These are phyloP conservation scores for Ophiostoma tasmaniense DNA, from an alignment of 2,329 filamentous ascomycete species.

Conservation along the genomic window DNA sequence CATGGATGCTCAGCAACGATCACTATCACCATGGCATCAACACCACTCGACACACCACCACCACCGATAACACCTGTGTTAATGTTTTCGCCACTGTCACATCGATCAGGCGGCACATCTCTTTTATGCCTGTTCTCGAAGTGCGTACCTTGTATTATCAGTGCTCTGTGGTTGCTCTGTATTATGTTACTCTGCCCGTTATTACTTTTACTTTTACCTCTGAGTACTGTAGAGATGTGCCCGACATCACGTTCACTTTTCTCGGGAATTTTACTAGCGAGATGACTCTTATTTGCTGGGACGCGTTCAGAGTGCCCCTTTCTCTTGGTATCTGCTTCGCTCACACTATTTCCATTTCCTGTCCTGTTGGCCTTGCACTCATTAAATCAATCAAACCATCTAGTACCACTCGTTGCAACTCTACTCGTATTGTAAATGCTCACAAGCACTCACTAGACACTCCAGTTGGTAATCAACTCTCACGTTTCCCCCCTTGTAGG, in stretches of 20 bases:
- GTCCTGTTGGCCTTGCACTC: not conserved
- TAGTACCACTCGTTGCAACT: not conserved
- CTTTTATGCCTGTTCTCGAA: not conserved
- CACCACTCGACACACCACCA: not conserved
- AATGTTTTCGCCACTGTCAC: constrained; percentile 1
- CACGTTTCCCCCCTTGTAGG: not conserved
- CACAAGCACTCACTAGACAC: not conserved
- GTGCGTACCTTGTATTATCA: no score
- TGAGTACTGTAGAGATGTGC: no score
- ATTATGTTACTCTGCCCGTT: no score
- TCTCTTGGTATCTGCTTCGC: no score
- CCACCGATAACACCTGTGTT: not conserved
- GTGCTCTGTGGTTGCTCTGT: no score
- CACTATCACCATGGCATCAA: not conserved
- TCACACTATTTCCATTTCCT: not conserved
- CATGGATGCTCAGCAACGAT: not conserved
- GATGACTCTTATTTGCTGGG: constrained; percentile 5
- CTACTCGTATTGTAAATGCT: not conserved
- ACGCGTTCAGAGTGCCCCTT: not conserved
- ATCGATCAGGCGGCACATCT: not conserved
- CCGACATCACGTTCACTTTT: not conserved
- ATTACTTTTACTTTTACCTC: no score
- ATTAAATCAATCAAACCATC: not conserved
- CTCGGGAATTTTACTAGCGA: not conserved
- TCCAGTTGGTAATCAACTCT: not conserved